Base-by-base conservation (phyloP, 768 basidiomycete species). In the Russula sp. region DNA sequence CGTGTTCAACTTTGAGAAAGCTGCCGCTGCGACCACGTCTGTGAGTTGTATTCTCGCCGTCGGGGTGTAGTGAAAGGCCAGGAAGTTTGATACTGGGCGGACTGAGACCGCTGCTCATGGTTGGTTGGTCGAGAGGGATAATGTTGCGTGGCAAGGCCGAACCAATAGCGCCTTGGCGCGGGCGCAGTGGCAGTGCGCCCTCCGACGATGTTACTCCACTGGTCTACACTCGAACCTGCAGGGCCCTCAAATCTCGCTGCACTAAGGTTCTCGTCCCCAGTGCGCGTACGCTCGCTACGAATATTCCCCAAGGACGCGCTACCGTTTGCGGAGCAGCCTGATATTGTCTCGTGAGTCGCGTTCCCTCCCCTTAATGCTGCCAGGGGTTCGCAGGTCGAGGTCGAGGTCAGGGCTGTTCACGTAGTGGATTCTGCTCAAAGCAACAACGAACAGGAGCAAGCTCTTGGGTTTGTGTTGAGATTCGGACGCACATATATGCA, bases 1-100 rank as follows among this genome's bases (percentile, higher is more conserved):
- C 83, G 70, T 89, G 80, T 74, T 94, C 91, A 57, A 94, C 89
- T 74, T 91, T 91, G 76, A 94, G 85, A 67, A 93, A 79, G 71
- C 89, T 91, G 61, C 79, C 80, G 57, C 87, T 87, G 52, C 89
- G 79, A n/a, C 74, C 77, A 14, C 87, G 78, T 40, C 27, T 77
- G 14, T 59, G 58, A 18, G 45, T 11, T 1, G 27, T 27, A 11
- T 42, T 55, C 16, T 27, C 35, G 48, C 1, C n/a, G 18, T 53
- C 34, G 10, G 45, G 10, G 27, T 65, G 66, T 32, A 65, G 7
- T 2, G 62, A 53, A 11, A 66, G 51, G 58, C 48, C 54, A 22
- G 63, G 63, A 11, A 59, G 64, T 13, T 47, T 60, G 55, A 65
- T 65, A 45, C 32, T 64, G 44, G 59, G 58, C 27, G 63, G 63